Conservation (phyloP, 257 asterid species). For the Solanum sejunctum region DNA sequence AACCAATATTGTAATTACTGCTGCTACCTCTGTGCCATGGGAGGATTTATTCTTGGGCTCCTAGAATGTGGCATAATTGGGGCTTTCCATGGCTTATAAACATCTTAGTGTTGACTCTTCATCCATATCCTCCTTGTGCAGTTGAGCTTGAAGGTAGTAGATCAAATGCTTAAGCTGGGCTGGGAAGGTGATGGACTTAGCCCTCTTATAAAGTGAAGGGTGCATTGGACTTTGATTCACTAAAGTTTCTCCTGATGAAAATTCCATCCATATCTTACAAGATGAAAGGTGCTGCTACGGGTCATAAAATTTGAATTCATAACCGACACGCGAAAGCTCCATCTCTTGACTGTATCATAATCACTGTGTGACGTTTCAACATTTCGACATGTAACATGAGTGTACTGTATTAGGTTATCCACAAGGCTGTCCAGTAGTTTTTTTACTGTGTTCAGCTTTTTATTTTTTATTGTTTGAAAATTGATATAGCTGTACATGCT, state of each 20-base stretch:
- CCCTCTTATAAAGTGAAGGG: conserved; percentile 57
- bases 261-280: not conserved
- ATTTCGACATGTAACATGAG: not conserved
- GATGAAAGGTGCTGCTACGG: not conserved
- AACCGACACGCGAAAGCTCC: not conserved
- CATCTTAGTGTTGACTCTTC: not conserved
- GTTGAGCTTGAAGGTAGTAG: conserved; percentile 98
- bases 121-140: conserved; percentile 21
- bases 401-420: not conserved
- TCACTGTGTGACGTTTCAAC: not conserved
- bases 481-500: not conserved
- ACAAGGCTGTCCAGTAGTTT: conserved; percentile 3
- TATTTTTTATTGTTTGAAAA: not conserved
- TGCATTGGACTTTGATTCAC: not conserved
- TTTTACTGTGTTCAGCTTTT: not conserved
- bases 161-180: conserved; percentile 95
- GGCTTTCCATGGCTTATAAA: not conserved
- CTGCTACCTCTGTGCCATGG: not conserved
- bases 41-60: not conserved
- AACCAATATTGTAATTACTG: not conserved
- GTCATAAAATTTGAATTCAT: not conserved
- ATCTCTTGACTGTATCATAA: not conserved
- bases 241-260: not conserved
- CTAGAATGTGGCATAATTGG: not conserved
- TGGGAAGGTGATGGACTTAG: conserved; percentile 95